Evolutionary conservation across 345 rosid genomes (phyloP).

Genomic region (Cardamine chenopodiifolia): DNA sequence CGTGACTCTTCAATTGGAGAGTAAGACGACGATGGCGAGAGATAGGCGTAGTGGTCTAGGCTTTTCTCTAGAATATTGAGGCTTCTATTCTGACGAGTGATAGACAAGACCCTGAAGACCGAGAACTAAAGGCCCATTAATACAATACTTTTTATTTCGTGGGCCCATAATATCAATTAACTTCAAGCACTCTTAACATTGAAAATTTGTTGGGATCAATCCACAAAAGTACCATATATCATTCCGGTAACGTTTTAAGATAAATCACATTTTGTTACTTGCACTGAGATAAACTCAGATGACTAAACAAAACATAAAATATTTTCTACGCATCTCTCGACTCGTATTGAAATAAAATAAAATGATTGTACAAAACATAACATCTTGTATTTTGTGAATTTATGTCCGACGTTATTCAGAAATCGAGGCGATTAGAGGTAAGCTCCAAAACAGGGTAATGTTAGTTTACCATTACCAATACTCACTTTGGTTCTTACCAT

Average conservation of each 20-base stretch:
- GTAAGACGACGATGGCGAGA: no score
- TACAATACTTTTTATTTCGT: neutral
- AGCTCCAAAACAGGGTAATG: slow-evolving; percentile 16
- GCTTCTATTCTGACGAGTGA: no score
- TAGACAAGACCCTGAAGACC: neutral
- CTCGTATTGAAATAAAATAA: neutral
- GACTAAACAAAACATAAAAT: neutral
- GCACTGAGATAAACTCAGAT: neutral
- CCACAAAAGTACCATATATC: neutral
- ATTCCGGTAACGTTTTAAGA: neutral
- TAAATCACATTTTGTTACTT: neutral
- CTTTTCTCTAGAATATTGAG: neutral
- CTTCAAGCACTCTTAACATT: neutral
- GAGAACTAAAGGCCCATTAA: neutral
- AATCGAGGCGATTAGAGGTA: slow-evolving; percentile 25
- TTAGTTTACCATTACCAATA: slow-evolving; percentile 29
- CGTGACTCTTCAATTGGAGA: no score
- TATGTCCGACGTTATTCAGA: slow-evolving; percentile 27
- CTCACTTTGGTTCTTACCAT: neutral
- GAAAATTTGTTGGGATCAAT: neutral
- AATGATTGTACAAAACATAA: neutral
- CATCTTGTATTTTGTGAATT: slow-evolving; percentile 1
- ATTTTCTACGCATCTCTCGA: neutral
- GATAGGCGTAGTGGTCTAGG: no score
- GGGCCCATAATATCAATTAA: neutral